Base-by-base conservation (phyloP, 345 rosid genomes). In the Clarkia xantiana region DNA sequence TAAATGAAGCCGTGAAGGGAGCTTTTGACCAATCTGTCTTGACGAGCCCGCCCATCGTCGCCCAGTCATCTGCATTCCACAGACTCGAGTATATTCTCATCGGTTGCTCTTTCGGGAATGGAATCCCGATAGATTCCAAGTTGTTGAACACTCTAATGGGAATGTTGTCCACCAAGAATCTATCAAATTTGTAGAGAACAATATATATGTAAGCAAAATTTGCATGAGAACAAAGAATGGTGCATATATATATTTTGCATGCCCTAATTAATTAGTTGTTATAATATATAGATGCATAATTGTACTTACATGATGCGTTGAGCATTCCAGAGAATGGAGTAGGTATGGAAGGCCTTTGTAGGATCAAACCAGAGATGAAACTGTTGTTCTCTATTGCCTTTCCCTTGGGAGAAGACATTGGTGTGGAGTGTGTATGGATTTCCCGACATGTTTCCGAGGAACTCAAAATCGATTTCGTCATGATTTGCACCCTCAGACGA, bases 351-450 rank as follows among this genome's bases (percentile, higher is more conserved):
- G 58, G 67, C 71, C 38, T 63, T 49, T 0, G 77, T 66, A 4
- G 83, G 77, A 11, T 77, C 83, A 45, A 74, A 77, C 83, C 83
- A 77, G 61, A 78, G 79, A 52, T 63, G 55, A 57, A 79, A 79
- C 10, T 69, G 80, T 50, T 76, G 86, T 54, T 79, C 77, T 55
- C 76, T 63, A 64, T 73, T 67, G 14, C 86, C 82, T 62, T 73
- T 73, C n/a, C 82, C 86, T 55, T 71, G 69, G 4, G 63, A 59
- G 51, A 63, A 71, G 14, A 79, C 64, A 54, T 79, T 76, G 39
- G 76, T 79, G 54, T 76, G 81, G 18, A 79, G 62, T 39, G 66
- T 73, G 68, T 73, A 79, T 52, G 81, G 85, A 40, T 78, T 76
- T 12, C 81, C 85, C 20, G 71, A 70, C 54, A 55, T 34, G 49